A percentile compares a stretch with the other conserved stretches of the same genome.
phyloP scores from a whole-genome alignment of 805 yeast genomes.

The Teunomyces stri region DNA sequence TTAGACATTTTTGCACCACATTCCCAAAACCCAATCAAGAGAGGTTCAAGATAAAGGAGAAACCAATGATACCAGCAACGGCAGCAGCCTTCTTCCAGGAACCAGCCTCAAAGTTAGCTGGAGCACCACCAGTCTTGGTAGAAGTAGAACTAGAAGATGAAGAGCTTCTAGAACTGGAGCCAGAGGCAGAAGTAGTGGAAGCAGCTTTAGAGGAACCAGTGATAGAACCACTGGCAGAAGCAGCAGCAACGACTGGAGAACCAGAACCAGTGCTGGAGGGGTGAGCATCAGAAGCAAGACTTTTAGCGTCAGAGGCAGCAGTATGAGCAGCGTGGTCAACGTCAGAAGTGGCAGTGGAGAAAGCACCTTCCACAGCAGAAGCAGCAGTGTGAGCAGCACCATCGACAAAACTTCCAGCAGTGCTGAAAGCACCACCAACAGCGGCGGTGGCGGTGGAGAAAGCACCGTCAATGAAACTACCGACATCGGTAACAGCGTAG shows the following conservation, averaged over 20 bases:
- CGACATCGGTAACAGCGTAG: constrained; percentile 20
- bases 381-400: constrained; percentile 14
- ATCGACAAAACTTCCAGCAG: constrained; percentile 13
- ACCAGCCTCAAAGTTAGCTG: constrained; percentile 19
- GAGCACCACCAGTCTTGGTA: constrained; percentile 15
- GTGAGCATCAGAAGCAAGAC: constrained; percentile 7
- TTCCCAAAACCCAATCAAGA: constrained; percentile 1
- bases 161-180: constrained; percentile 9
- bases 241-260: constrained; percentile 1
- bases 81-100: constrained; percentile 39
- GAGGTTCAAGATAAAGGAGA: constrained; percentile 31
- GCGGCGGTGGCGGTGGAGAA: constrained; percentile 10
- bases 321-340: constrained; percentile 13
- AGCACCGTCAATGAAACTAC: constrained; percentile 8
- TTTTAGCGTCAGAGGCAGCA: constrained; percentile 9
- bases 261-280: constrained; percentile 8
- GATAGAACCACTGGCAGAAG: background rate
- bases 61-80: constrained; percentile 35
- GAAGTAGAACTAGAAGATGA: constrained; percentile 10
- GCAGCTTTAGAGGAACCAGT: constrained; percentile 5
- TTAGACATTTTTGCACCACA: background rate
- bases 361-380: constrained; percentile 11
- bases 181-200: constrained; percentile 6
- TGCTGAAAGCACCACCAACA: constrained; percentile 9
- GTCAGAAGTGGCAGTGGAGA: constrained; percentile 10